A percentile compares a stretch with the other conserved stretches of the same genome.
phyloP scores from a whole-genome alignment of 345 rosid genomes.

The Euphorbia lathyris region DNA sequence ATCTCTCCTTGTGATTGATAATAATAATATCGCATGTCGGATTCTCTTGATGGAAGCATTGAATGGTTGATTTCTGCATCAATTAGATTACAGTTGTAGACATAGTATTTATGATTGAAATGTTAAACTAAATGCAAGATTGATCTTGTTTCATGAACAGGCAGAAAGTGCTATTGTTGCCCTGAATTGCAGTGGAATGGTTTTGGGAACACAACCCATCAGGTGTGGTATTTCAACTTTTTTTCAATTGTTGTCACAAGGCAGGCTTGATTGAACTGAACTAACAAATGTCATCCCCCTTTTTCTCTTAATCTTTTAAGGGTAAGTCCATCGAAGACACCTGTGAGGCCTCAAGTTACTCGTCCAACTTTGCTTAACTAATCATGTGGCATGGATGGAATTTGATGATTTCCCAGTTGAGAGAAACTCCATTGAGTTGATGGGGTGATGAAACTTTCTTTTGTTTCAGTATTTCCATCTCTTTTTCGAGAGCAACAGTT shows the following conservation, averaged over 20 bases:
- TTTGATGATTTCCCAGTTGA: conserved; percentile 22
- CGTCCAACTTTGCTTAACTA: conserved; percentile 36
- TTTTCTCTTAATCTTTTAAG: conserved; percentile 36
- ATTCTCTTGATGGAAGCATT: neutral
- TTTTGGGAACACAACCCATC: conserved; percentile 64
- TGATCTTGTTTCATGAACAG: conserved; percentile 35
- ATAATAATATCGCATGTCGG: neutral
- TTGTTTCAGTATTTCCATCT: conserved; percentile 35
- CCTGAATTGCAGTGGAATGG: conserved; percentile 71
- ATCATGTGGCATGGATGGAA: conserved; percentile 29
- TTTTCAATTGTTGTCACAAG: neutral
- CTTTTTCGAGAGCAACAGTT: conserved; percentile 30
- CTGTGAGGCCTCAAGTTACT: conserved; percentile 70
- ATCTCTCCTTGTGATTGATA: no score
- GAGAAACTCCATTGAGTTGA: conserved; percentile 34
- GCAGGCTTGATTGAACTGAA: neutral
- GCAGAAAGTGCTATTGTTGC: conserved; percentile 82
- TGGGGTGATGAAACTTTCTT: conserved; percentile 39
- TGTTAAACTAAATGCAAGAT: neutral
- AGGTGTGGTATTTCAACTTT: conserved; percentile 36
- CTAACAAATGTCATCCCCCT: neutral
- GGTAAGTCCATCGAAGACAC: conserved; percentile 88
- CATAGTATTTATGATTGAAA: neutral
- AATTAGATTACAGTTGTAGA: neutral
- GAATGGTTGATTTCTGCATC: neutral